Evolutionary conservation across 495 filamentous ascomycete genomes (phyloP).

Genomic region (Recurvomyces mirabilis): DNA sequence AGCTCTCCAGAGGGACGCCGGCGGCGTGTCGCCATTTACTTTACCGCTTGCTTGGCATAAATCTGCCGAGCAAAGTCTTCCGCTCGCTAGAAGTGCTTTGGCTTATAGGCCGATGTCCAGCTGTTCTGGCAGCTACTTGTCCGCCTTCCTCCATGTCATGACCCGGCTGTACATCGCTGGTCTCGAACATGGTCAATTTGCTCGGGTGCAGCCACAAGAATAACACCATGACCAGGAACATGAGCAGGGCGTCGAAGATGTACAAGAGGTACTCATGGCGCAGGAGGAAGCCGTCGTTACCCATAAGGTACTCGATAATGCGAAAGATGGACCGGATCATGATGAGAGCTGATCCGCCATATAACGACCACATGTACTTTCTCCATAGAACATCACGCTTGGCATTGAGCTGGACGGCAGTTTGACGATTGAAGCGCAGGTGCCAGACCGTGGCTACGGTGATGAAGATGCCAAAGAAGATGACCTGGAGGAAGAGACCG

Average conservation of each 20-base stretch:
- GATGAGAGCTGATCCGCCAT: constrained; percentile 40
- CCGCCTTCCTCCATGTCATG: too few species aligned
- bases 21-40: too few species aligned
- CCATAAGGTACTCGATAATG: constrained; percentile 50
- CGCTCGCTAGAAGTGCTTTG: too few species aligned
- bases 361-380: neutral
- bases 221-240: neutral
- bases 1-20: too few species aligned
- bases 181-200: too few species aligned
- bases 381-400: neutral
- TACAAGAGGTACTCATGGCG: neutral
- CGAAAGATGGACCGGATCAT: constrained; percentile 51
- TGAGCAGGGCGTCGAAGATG: neutral
- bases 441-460: constrained; percentile 33
- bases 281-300: constrained; percentile 37
- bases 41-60: too few species aligned
- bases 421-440: constrained; percentile 25
- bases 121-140: too few species aligned
- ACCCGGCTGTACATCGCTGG: too few species aligned
- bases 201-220: too few species aligned
- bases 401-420: neutral
- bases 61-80: too few species aligned
- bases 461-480: constrained; percentile 37
- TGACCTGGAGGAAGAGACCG: constrained; percentile 36
- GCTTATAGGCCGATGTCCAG: too few species aligned